Evolutionary conservation across 352 stramenopile genomes (phyloP).

Genomic region (Phytophthora tentaculata): DNA sequence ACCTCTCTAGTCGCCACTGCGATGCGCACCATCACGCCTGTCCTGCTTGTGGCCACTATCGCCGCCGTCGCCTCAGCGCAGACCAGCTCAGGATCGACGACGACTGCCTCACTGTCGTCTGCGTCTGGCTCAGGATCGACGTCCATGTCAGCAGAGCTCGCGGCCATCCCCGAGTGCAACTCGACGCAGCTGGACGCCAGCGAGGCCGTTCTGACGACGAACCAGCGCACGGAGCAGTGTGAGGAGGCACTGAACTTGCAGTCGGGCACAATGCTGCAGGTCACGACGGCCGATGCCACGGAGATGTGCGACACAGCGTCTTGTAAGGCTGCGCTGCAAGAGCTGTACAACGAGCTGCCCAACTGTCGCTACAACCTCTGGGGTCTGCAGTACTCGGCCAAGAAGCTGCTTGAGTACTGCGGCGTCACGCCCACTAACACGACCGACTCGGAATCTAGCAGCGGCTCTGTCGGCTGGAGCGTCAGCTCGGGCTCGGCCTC

Average conservation of each 20-base stretch:
- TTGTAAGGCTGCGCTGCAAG: slow-evolving; percentile 60
- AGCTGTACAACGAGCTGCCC: slow-evolving; percentile 64
- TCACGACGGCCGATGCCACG: slow-evolving; percentile 41
- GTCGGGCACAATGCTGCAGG: slow-evolving; percentile 51
- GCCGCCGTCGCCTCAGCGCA: slow-evolving; percentile 24
- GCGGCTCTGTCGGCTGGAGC: slow-evolving; percentile 33
- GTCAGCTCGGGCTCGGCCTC: slow-evolving; percentile 24
- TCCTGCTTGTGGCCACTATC: slow-evolving; percentile 29
- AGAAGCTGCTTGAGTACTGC: slow-evolving; percentile 56
- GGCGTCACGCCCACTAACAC: slow-evolving; percentile 50
- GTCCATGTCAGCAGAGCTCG: slow-evolving; percentile 39
- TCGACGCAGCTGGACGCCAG: slow-evolving; percentile 47
- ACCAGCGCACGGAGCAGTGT: slow-evolving; percentile 62
- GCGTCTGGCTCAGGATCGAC: slow-evolving; percentile 22
- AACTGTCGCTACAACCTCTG: slow-evolving; percentile 66
- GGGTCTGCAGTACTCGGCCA: slow-evolving; percentile 49
- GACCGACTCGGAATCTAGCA: slow-evolving; percentile 22
- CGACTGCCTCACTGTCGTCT: slow-evolving; percentile 22
- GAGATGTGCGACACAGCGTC: slow-evolving; percentile 51
- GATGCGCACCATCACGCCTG: slow-evolving; percentile 28
- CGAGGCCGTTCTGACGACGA: slow-evolving; percentile 46
- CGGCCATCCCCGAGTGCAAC: slow-evolving; percentile 54
- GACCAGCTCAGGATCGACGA: slow-evolving; percentile 16
- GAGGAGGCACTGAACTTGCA: slow-evolving; percentile 38
- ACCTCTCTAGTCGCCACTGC: background rate